Base-by-base conservation (phyloP, 2,329 filamentous ascomycete species). In the Dactylellina drechsleri region DNA sequence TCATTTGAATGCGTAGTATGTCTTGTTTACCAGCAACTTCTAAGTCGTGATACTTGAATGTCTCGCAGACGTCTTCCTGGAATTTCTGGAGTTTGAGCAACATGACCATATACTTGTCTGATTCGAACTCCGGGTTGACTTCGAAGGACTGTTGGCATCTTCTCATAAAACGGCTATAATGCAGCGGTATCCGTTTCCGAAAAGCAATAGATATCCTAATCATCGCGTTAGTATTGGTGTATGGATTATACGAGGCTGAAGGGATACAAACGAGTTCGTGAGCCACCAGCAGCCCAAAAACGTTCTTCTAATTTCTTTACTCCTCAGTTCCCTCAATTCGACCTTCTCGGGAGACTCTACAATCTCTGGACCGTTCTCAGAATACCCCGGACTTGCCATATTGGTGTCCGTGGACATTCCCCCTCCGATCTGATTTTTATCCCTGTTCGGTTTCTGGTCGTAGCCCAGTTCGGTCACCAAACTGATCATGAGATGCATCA, bases 401-500 rank as follows among this genome's bases (percentile, higher is more conserved):
- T 31, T 65, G n/a, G 58, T 36, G n/a, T 72, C 50, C 20, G 18
- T 1, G 12, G 13, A n/a, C 18, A 50, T 20, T 4, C 45, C 57
- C 5, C 54, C 59, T 1, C 45, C 15, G 6, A 47, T 36, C 4
- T 18, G 20, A 20, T 28, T 57, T 31, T 67, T 53, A 40, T 78
- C 59, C 28, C 53, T 64, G 77, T 79, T 49, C 47, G 76, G 53
- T 53, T 74, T 31, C n/a, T 79, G 0, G 77, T 79, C 31, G 47
- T 61, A 64, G 12, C 79, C 80, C 12, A 82, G 77, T 41, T 82
- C 81, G 1, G 77, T 74, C 1, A 79, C 78, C 49, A 82, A 73
- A 45, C 79, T 81, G 16, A 80, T 80, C 2, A 81, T 79, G 41
- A 81, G 77, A 56, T 81, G 79, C 10, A 77, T 77, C 18, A 82